phyloP scores from a whole-genome alignment of 208 protist species.

The Zelonia costaricensis region DNA sequence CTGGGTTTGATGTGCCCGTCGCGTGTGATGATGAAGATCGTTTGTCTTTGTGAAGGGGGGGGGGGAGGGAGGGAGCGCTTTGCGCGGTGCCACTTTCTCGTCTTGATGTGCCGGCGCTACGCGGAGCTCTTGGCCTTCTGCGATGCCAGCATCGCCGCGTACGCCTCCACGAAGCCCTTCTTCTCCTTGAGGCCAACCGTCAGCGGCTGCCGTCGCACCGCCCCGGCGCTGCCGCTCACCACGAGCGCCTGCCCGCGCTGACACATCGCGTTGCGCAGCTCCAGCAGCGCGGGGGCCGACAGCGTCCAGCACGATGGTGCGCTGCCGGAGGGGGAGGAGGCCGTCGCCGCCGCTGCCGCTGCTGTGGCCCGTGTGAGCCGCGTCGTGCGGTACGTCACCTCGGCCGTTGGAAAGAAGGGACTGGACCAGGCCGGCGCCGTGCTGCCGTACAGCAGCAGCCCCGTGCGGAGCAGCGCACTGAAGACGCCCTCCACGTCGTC shows the following conservation, averaged over 20 bases:
- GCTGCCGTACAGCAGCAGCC: constrained; percentile 58
- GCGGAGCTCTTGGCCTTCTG: background rate
- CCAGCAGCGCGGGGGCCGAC: constrained; percentile 12
- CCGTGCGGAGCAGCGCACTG: constrained; percentile 39
- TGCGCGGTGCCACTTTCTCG: too few relatives aligned
- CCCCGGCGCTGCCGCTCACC: constrained; percentile 16
- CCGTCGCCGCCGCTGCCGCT: background rate
- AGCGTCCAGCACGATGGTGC: constrained; percentile 17
- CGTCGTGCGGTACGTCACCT: constrained; percentile 22
- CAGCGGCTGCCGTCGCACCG: constrained; percentile 42
- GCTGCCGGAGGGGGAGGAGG: background rate
- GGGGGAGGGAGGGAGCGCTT: too few relatives aligned
- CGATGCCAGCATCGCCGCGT: constrained; percentile 20
- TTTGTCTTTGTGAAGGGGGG: too few relatives aligned
- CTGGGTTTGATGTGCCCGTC: too few relatives aligned
- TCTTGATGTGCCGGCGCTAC: background rate
- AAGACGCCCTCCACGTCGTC: constrained; percentile 30
- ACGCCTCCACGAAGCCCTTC: constrained; percentile 55
- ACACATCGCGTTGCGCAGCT: constrained; percentile 51
- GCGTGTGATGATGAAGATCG: too few relatives aligned
- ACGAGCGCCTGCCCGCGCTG: constrained; percentile 29
- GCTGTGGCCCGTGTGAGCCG: constrained; percentile 11
- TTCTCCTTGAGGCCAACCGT: constrained; percentile 58
- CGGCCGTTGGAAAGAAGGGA: constrained; percentile 56
- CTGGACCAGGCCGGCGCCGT: constrained; percentile 47